Percentiles rank a stretch among this genome's conserved stretches.
Evolutionary conservation across 2,329 filamentous ascomycete species (phyloP).

Genomic region (Echinosphaeria canescens): DNA sequence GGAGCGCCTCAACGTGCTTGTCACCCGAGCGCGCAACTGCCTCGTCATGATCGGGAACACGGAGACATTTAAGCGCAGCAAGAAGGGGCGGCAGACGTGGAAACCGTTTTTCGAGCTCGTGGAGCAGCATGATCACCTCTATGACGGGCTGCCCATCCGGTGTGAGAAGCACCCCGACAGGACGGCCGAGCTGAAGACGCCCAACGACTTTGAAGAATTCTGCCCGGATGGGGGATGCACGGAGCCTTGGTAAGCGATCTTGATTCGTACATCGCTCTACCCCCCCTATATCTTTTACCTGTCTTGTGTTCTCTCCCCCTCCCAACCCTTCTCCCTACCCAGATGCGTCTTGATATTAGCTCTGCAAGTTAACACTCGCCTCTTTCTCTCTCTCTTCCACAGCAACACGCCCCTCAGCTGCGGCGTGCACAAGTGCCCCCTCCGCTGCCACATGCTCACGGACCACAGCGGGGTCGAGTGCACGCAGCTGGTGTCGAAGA

Average conservation of each 20-base stretch:
- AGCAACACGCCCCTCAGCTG: slow-evolving; percentile 31
- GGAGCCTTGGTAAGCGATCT: slow-evolving; percentile 30
- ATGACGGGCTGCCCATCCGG: slow-evolving; percentile 35
- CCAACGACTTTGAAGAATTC: slow-evolving; percentile 33
- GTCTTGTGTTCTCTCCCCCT: not conserved
- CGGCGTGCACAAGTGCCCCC: slow-evolving; percentile 32
- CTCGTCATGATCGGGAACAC: slow-evolving; percentile 52
- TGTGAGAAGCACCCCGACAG: slow-evolving; percentile 36
- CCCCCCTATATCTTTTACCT: slow-evolving; percentile 2
- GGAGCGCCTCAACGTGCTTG: slow-evolving; percentile 48
- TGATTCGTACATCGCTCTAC: not conserved
- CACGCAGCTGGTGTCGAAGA: slow-evolving; percentile 13
- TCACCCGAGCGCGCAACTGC: slow-evolving; percentile 44
- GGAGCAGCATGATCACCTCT: slow-evolving; percentile 24
- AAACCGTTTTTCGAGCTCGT: slow-evolving; percentile 30
- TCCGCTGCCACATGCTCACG: slow-evolving; percentile 35
- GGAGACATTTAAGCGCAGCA: slow-evolving; percentile 32
- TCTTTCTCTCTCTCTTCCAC: not conserved
- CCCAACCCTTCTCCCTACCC: too few relatives aligned
- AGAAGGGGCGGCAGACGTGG: slow-evolving; percentile 37
- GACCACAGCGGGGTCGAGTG: slow-evolving; percentile 30
- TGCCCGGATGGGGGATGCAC: slow-evolving; percentile 53
- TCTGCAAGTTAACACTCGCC: too few relatives aligned
- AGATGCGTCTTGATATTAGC: too few relatives aligned
- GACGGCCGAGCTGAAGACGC: slow-evolving; percentile 19